Evolutionary conservation across 2,329 filamentous ascomycete genomes (phyloP).

Genomic region (Phialocephala sp.): DNA sequence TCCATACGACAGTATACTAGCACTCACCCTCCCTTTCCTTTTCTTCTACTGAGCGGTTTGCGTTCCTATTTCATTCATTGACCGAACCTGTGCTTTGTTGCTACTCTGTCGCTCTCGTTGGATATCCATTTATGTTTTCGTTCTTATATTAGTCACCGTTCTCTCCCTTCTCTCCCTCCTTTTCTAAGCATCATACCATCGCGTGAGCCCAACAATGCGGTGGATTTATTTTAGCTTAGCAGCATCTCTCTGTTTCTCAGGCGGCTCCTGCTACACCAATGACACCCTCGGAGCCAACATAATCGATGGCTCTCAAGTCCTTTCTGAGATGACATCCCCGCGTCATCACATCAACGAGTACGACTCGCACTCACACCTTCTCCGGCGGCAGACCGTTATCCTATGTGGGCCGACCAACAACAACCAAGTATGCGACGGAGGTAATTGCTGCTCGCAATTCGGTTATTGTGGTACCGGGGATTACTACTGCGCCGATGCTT

Average conservation of each 20-base stretch:
- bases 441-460: conserved; percentile 27
- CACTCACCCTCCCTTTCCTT: background rate
- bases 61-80: background rate
- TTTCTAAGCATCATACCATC: background rate
- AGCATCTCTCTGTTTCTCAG: conserved; percentile 11
- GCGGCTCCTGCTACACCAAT: conserved; percentile 8
- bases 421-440: conserved; percentile 32
- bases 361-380: conserved; percentile 6
- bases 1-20: background rate
- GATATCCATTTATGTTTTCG: background rate
- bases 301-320: background rate
- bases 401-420: conserved; percentile 12
- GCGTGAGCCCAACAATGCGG: background rate
- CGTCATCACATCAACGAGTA: conserved; percentile 1
- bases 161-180: background rate
- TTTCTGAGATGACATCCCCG: background rate
- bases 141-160: background rate
- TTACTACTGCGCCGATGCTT: conserved; percentile 5
- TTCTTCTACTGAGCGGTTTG: background rate
- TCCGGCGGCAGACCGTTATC: conserved; percentile 8
- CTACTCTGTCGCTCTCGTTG: background rate
- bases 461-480: conserved; percentile 24
- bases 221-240: background rate
- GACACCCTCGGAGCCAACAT: conserved; percentile 1
- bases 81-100: background rate